Evolutionary conservation across 495 filamentous ascomycete genomes (phyloP).

Genomic region (Podospora didyma): DNA sequence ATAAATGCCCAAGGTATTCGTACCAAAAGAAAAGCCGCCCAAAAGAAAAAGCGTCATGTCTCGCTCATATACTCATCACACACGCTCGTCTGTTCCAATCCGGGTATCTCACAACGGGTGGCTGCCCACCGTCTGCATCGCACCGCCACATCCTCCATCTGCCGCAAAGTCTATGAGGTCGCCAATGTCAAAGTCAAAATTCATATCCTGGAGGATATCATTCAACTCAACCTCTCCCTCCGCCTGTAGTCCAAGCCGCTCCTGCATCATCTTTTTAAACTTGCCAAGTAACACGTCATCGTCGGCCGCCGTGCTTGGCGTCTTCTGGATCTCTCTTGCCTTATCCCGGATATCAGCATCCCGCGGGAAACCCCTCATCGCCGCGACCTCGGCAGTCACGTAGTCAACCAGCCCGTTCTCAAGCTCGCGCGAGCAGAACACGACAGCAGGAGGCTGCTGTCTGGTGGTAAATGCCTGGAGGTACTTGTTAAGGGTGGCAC

Average conservation of each 20-base stretch:
- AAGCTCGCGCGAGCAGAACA: slow-evolving; percentile 52
- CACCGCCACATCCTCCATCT: neutral
- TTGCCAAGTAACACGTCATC: slow-evolving; percentile 43
- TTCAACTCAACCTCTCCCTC: slow-evolving; percentile 2
- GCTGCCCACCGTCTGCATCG: neutral
- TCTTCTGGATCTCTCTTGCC: slow-evolving; percentile 42
- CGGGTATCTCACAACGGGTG: neutral
- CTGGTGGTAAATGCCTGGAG: slow-evolving; percentile 29
- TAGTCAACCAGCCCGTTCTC: slow-evolving; percentile 43
- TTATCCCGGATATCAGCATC: slow-evolving; percentile 35
- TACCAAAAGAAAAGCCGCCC: no score
- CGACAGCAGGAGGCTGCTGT: slow-evolving; percentile 34
- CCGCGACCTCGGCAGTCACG: slow-evolving; percentile 28
- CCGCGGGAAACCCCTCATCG: slow-evolving; percentile 26
- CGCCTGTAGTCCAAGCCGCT: neutral
- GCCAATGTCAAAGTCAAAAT: slow-evolving; percentile 25
- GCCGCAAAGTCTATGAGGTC: slow-evolving; percentile 10
- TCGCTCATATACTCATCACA: no score
- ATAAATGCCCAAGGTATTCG: no score
- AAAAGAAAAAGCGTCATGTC: no score
- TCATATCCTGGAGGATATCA: slow-evolving; percentile 35
- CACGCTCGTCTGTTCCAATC: neutral
- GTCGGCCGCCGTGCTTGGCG: slow-evolving; percentile 42
- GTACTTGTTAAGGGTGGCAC: slow-evolving; percentile 37
- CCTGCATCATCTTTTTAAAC: slow-evolving; percentile 41